Conservation (phyloP, 2,329 filamentous ascomycete species). For the Coccinonectria pachysandricola region DNA sequence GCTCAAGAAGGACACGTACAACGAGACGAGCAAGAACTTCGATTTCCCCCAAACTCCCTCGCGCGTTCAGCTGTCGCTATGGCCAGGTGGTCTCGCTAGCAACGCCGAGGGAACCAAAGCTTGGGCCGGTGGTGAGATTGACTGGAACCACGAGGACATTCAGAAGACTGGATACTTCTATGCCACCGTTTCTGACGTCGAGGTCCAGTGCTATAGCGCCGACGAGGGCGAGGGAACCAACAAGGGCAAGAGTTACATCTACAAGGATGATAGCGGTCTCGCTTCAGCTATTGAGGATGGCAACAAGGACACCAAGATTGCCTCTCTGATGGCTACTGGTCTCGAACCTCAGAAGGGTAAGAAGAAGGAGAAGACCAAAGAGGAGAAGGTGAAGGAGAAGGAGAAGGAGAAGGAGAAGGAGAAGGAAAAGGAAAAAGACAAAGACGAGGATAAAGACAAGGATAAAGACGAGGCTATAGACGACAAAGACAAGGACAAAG, state of each 20-base stretch:
- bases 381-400: constrained; percentile 7
- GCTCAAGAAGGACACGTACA: constrained; percentile 74
- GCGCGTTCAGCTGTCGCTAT: constrained; percentile 87
- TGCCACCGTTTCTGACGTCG: constrained; percentile 64
- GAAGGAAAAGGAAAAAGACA: constrained; percentile 5
- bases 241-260: constrained; percentile 64
- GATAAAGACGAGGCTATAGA: too few species aligned
- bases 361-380: constrained; percentile 11
- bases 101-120: constrained; percentile 78
- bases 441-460: constrained; percentile 10
- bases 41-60: constrained; percentile 85
- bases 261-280: constrained; percentile 51
- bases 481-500: not conserved
- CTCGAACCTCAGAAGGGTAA: constrained; percentile 52
- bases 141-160: constrained; percentile 75
- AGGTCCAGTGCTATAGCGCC: constrained; percentile 75
- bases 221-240: constrained; percentile 52
- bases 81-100: constrained; percentile 74
- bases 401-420: constrained; percentile 5
- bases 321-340: constrained; percentile 72
- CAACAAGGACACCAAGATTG: constrained; percentile 64
- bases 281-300: constrained; percentile 72
- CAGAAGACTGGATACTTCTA: constrained; percentile 81
- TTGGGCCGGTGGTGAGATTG: constrained; percentile 84
- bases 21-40: constrained; percentile 70